Evolutionary conservation across 768 basidiomycete genomes (phyloP).

Genomic region (Lactarius evosmus): DNA sequence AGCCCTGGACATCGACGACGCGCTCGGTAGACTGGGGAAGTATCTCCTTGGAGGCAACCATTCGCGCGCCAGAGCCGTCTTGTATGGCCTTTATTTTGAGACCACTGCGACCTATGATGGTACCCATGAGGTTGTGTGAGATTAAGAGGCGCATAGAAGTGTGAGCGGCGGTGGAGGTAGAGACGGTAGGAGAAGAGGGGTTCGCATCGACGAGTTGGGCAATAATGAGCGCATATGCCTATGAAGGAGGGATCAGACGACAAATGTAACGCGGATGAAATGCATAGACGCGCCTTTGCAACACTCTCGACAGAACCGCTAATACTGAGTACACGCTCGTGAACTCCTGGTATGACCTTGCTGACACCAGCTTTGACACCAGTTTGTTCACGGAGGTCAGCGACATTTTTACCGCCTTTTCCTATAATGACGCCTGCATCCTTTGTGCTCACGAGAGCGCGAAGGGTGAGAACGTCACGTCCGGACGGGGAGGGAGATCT

Average conservation of each 20-base stretch:
- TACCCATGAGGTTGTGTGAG: constrained; percentile 99
- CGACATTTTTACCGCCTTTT: constrained; percentile 95
- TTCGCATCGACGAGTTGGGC: constrained; percentile 82
- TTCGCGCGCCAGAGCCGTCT: constrained; percentile 91
- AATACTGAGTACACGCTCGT: constrained; percentile 95
- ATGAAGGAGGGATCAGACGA: constrained; percentile 19
- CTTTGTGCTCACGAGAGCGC: constrained; percentile 94
- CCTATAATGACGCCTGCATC: constrained; percentile 98
- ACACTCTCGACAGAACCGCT: constrained; percentile 90
- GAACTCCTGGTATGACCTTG: constrained; percentile 96
- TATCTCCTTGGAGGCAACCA: constrained; percentile 99
- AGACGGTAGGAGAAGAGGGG: constrained; percentile 68
- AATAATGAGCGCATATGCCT: constrained; percentile 96
- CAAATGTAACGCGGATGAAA: constrained; percentile 25
- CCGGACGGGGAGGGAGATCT: constrained; percentile 71
- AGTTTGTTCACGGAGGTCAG: constrained; percentile 91
- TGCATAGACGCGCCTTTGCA: constrained; percentile 61
- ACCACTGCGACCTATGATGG: constrained; percentile 93
- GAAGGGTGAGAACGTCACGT: constrained; percentile 79
- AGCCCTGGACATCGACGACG: constrained; percentile 95
- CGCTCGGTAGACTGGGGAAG: constrained; percentile 98
- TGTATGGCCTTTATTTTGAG: constrained; percentile 99
- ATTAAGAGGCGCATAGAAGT: constrained; percentile 96
- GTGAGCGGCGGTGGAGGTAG: constrained; percentile 56
- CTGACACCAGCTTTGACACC: constrained; percentile 98